Conservation (phyloP, 768 basidiomycete species). For the Hericium alpestre region DNA sequence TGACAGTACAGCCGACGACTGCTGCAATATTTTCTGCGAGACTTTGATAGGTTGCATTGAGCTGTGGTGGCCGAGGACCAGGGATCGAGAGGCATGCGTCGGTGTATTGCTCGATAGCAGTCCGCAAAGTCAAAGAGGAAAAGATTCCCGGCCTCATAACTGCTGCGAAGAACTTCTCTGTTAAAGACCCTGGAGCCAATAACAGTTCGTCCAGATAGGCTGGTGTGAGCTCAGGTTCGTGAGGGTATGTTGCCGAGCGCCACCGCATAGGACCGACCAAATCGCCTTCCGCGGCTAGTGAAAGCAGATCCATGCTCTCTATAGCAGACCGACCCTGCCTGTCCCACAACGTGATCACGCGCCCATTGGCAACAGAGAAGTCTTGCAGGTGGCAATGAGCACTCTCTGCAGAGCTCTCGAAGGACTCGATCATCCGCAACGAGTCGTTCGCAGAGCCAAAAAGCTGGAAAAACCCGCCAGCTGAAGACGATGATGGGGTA, state of each 20-base stretch:
- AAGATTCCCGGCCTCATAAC: slow-evolving; percentile 85
- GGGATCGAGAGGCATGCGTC: slow-evolving; percentile 59
- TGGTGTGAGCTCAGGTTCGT: slow-evolving; percentile 69
- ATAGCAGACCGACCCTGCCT: slow-evolving; percentile 64
- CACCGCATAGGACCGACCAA: slow-evolving; percentile 29
- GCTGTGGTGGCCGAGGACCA: slow-evolving; percentile 42
- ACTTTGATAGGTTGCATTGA: slow-evolving; percentile 53
- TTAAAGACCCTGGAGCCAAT: slow-evolving; percentile 56
- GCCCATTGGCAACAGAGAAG: slow-evolving; percentile 45
- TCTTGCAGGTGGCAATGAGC: slow-evolving; percentile 69
- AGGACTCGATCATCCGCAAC: slow-evolving; percentile 43
- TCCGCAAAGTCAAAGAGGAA: slow-evolving; percentile 69
- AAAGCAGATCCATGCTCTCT: slow-evolving; percentile 41
- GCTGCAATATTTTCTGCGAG: slow-evolving; percentile 68
- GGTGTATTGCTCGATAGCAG: slow-evolving; percentile 76
- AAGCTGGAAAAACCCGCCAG: slow-evolving; percentile 76
- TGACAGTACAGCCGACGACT: slow-evolving; percentile 80
- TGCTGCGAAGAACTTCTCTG: slow-evolving; percentile 71
- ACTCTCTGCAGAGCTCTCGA: slow-evolving; percentile 51
- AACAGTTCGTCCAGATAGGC: slow-evolving; percentile 83
- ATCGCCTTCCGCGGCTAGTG: slow-evolving; percentile 24
- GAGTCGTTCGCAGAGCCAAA: slow-evolving; percentile 46
- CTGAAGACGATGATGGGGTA: slow-evolving; percentile 47
- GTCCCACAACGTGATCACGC: slow-evolving; percentile 72
- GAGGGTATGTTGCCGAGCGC: slow-evolving; percentile 49